A percentile compares a stretch with the other conserved stretches of the same genome.
These are phyloP conservation scores for Ceratocystis colombiana DNA, from an alignment of 2,329 filamentous ascomycete species.

Conservation along the genomic window DNA sequence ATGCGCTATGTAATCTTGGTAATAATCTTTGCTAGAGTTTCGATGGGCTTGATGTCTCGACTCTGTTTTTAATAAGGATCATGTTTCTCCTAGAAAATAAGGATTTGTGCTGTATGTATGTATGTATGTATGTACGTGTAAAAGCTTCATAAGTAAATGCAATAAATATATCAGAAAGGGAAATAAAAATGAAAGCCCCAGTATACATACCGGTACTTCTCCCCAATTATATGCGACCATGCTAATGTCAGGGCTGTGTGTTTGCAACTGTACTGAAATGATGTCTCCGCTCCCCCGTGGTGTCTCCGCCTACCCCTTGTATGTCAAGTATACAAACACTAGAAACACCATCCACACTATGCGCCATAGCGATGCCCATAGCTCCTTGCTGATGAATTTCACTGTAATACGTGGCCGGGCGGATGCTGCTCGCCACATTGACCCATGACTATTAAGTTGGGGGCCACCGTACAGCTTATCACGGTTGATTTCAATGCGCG, in stretches of 20 bases:
- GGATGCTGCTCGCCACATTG: constrained; percentile 30
- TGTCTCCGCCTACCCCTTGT: constrained; percentile 41
- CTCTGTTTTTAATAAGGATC: background rate
- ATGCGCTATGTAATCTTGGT: constrained; percentile 40
- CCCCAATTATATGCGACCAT: background rate
- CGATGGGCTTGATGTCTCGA: background rate
- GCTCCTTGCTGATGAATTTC: constrained; percentile 46
- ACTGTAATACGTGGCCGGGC: constrained; percentile 34
- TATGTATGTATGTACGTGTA: constrained; percentile 37
- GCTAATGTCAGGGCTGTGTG: background rate
- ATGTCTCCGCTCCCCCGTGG: background rate
- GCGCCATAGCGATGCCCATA: constrained; percentile 50
- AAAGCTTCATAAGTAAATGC: constrained; percentile 2
- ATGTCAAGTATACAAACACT: constrained; percentile 59
- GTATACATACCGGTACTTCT: constrained; percentile 5
- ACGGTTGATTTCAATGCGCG: constrained; percentile 45
- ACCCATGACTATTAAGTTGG: constrained; percentile 16
- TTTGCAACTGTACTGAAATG: background rate
- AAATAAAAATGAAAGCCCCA: background rate
- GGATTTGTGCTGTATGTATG: no score
- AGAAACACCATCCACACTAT: constrained; percentile 53
- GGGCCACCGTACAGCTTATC: constrained; percentile 35
- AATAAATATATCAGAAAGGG: constrained; percentile 10
- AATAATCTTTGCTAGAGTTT: background rate
- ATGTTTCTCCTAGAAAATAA: background rate